A percentile compares a stretch with the other conserved stretches of the same genome.
These are phyloP conservation scores for Apium graveolens DNA, from an alignment of 129 eudicot species.

Conservation along the genomic window DNA sequence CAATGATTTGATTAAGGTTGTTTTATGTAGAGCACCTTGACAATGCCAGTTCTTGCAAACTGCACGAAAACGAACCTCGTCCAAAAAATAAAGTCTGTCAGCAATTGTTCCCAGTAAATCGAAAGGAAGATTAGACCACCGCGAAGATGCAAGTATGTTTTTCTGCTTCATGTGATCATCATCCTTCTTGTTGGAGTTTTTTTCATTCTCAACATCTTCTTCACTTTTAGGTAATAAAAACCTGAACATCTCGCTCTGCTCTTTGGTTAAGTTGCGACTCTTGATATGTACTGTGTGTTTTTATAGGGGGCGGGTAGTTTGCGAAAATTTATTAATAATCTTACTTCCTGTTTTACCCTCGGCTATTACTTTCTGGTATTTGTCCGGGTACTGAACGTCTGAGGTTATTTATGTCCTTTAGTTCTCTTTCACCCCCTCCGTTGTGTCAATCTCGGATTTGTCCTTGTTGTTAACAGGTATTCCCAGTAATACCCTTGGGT, in stretches of 20 bases:
- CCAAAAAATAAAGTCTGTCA: neutral
- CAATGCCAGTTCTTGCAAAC: conserved; percentile 2
- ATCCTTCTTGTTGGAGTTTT: neutral
- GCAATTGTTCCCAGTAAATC: neutral
- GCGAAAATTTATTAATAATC: neutral
- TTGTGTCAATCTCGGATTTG: neutral
- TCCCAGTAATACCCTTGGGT: neutral
- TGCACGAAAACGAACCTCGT: conserved; percentile 2
- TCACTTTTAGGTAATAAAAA: neutral
- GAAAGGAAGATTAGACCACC: neutral
- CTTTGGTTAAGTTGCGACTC: neutral
- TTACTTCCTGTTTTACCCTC: neutral
- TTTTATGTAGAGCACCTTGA: neutral
- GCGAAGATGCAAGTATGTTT: neutral
- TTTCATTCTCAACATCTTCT: neutral
- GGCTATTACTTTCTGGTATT: too few relatives aligned
- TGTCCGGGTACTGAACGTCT: neutral
- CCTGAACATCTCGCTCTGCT: neutral
- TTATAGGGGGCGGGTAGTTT: neutral
- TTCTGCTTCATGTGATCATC: neutral
- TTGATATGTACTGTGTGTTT: neutral
- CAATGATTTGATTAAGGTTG: neutral
- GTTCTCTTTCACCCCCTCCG: neutral
- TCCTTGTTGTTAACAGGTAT: neutral
- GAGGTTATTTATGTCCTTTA: neutral